These are phyloP conservation scores for Acacia acuminata DNA, from an alignment of 306 rosid genomes.

Conservation along the genomic window DNA sequence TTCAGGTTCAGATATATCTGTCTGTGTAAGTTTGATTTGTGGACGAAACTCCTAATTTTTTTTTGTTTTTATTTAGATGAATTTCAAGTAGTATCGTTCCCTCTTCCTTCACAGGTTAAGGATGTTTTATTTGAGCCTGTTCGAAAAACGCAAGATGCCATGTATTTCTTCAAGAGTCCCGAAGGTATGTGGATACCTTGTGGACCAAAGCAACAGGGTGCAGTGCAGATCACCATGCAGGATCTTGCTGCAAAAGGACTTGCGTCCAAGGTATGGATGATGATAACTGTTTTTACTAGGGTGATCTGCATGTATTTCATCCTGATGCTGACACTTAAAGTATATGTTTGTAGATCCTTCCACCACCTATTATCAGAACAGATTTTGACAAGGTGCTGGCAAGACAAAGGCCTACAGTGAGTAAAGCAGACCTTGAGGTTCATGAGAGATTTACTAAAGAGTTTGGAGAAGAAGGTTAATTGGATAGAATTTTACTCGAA, in stretches of 20 bases:
- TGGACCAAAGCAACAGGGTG: slow-evolving; percentile 83
- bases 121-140: slow-evolving; percentile 99
- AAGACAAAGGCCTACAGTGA: slow-evolving; percentile 95
- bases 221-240: slow-evolving; percentile 80
- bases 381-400: slow-evolving; percentile 99
- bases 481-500: slow-evolving; percentile 41
- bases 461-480: slow-evolving; percentile 98
- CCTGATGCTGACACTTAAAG: neutral
- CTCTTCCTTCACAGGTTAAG: slow-evolving; percentile 64
- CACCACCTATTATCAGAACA: slow-evolving; percentile 80
- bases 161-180: slow-evolving; percentile 71
- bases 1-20: slow-evolving; percentile 96
- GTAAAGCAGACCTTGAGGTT: slow-evolving; percentile 82
- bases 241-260: slow-evolving; percentile 83
- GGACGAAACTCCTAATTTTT: slow-evolving; percentile 14
- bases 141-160: slow-evolving; percentile 99
- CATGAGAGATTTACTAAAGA: slow-evolving; percentile 97
- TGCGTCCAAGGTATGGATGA: slow-evolving; percentile 74
- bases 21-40: slow-evolving; percentile 78
- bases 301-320: neutral
- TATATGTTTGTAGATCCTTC: slow-evolving; percentile 75
- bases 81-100: slow-evolving; percentile 17
- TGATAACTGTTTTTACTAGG: slow-evolving; percentile 8
- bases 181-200: slow-evolving; percentile 88
- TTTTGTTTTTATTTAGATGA: neutral